Conservation (phyloP, 2,329 filamentous ascomycete species). For the Penicillium rolfsii region DNA sequence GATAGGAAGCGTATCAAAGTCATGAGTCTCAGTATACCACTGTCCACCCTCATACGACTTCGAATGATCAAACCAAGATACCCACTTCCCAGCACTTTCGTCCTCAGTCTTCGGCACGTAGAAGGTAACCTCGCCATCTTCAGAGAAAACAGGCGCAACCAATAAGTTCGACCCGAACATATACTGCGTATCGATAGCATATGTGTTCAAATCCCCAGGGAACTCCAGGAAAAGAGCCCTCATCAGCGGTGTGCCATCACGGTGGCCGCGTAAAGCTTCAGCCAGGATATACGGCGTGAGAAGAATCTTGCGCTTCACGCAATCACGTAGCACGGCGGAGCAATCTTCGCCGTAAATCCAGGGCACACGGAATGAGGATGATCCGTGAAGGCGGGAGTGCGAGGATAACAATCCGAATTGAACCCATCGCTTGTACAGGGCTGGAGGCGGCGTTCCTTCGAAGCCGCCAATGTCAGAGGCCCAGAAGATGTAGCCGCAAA, state of each 20-base stretch:
- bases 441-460: constrained; percentile 67
- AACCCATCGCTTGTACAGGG: constrained; percentile 78
- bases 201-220: constrained; percentile 68
- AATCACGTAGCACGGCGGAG: constrained; percentile 58
- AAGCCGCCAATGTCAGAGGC: constrained; percentile 73
- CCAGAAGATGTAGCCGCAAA: constrained; percentile 70
- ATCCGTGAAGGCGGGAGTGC: constrained; percentile 72
- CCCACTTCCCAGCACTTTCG: constrained; percentile 54
- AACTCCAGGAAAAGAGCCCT: constrained; percentile 71
- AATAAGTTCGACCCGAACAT: constrained; percentile 70
- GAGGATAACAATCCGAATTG: constrained; percentile 73
- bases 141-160: constrained; percentile 66
- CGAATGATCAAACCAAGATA: constrained; percentile 52
- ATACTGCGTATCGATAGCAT: constrained; percentile 71
- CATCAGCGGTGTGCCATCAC: constrained; percentile 64
- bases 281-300: constrained; percentile 63
- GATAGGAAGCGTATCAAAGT: constrained; percentile 61
- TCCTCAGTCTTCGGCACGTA: constrained; percentile 60
- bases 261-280: constrained; percentile 55
- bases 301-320: constrained; percentile 57
- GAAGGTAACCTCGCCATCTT: constrained; percentile 66
- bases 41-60: constrained; percentile 46
- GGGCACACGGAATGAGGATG: constrained; percentile 71
- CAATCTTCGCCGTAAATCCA: constrained; percentile 72
- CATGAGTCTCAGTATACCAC: constrained; percentile 65